Percentiles rank a stretch among this genome's conserved stretches.
These are phyloP conservation scores for Russula ochroleuca DNA, from an alignment of 768 basidiomycete genomes.

Conservation along the genomic window DNA sequence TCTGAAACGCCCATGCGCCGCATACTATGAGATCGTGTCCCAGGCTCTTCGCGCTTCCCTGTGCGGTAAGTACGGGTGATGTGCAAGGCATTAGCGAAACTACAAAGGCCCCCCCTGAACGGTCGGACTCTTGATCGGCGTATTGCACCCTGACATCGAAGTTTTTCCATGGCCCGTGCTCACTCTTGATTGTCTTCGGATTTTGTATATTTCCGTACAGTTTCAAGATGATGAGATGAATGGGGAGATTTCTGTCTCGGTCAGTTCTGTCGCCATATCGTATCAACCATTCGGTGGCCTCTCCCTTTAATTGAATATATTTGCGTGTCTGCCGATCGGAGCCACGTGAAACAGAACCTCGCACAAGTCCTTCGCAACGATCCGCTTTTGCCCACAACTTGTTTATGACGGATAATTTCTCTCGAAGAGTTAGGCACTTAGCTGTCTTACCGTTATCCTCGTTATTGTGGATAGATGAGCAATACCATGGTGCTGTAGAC, in stretches of 20 bases:
- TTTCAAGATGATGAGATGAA: conserved; percentile 3
- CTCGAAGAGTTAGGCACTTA: not conserved
- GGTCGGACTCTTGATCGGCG: not conserved
- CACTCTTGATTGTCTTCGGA: not conserved
- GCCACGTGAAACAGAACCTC: not conserved
- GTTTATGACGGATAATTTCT: not conserved
- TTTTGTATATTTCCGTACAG: not conserved
- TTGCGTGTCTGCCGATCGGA: not conserved
- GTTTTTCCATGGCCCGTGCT: not conserved
- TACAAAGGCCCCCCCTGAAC: not conserved
- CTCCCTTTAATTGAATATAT: not conserved
- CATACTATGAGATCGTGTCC: not conserved
- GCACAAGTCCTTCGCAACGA: conserved; percentile 1
- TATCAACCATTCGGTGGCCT: not conserved
- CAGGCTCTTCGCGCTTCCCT: not conserved
- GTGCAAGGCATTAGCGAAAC: not conserved
- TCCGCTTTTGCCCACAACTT: not conserved
- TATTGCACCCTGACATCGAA: not conserved
- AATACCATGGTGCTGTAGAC: not conserved
- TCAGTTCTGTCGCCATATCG: not conserved
- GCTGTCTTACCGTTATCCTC: not conserved
- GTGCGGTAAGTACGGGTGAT: not conserved
- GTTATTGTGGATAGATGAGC: not conserved
- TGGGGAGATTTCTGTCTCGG: not conserved
- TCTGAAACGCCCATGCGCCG: not conserved